Evolutionary conservation across 805 yeast genomes (phyloP), one percentile per base, ranked within the genome.

Genomic region (Kurtzmaniella fragi): DNA sequence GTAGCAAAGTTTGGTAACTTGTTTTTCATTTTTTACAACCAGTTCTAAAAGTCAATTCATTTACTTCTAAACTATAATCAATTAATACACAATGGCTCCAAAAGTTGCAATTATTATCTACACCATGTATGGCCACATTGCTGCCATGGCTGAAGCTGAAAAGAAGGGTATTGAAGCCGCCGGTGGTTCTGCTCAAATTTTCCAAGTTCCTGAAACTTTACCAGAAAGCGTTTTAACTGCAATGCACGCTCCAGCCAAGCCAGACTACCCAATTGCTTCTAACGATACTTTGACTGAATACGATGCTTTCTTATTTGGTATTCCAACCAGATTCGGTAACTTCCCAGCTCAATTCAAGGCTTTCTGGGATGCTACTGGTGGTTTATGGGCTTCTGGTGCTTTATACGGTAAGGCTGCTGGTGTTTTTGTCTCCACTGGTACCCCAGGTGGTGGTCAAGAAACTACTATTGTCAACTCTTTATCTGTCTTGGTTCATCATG

Each of bases 391-490:
- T 35, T 38, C 57, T 14, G 91, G 93, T 56, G 77, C 79, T 23
- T 68, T 84, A 46, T 67, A 73, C 58, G 90, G 89, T 50, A 86
- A 86, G 66, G 78, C 78, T 44, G 87, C 78, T 29, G 88, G 84
- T 53, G 54, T 81, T 51, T 87, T 87, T 57, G 78, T 77, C 41
- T 75, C 86, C 38, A 81, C 89, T 31, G 87, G 89, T 54, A 69
- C 87, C 40, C 75, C 64, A 47, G 90, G 91, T 53, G 93, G 95
- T 54, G 95, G 95, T 57, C 88, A 82, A 62, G 95, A 87, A 66
- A 59, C 71, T 34, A 83, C 95, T 15, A 66, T 77, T 46, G 70
- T 80, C 48, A 82, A 78, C 67, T 57, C 82, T 16, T 55, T 87
- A 48, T 77, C 90, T 11, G 68, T 71, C 39, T 69, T 82, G 43